Evolutionary conservation across 2,329 filamentous ascomycete species (phyloP).

Genomic region (Fusarium penzigii): DNA sequence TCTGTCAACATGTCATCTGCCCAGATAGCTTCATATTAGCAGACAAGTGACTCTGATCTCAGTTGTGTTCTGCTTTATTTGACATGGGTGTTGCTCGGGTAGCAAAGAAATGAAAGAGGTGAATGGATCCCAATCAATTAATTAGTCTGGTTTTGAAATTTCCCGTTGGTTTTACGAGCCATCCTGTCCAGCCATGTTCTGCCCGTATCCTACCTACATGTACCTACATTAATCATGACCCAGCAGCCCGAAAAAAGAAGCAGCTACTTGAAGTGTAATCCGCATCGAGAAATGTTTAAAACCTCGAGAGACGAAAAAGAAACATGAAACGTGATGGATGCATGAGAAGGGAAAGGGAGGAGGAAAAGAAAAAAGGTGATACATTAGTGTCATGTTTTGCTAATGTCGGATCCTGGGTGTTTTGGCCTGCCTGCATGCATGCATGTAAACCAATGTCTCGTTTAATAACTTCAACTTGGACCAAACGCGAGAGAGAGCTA

Average conservation of each 20-base stretch:
- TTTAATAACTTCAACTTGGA: too few relatives aligned
- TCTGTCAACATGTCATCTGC: neutral
- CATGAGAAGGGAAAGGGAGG: too few relatives aligned
- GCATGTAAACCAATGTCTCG: too few relatives aligned
- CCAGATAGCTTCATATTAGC: too few relatives aligned
- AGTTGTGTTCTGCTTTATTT: neutral
- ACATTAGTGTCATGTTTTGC: neutral
- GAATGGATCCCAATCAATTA: conserved; percentile 27
- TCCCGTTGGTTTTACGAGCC: neutral
- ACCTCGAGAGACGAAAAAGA: too few relatives aligned
- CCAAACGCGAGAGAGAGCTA: too few relatives aligned
- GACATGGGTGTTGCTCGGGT: neutral
- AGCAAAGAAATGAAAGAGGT: conserved; percentile 23
- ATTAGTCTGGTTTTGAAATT: conserved; percentile 15
- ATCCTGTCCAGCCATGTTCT: neutral
- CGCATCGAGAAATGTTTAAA: too few relatives aligned
- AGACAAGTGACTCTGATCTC: too few relatives aligned
- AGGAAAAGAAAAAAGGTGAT: neutral
- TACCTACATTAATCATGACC: too few relatives aligned
- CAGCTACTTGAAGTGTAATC: too few relatives aligned
- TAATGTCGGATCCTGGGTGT: neutral
- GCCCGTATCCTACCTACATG: too few relatives aligned
- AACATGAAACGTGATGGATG: neutral
- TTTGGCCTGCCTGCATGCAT: too few relatives aligned
- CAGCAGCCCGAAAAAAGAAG: neutral